Conservation (phyloP, 495 filamentous ascomycete genomes). For the Penicillium pancosmium region DNA sequence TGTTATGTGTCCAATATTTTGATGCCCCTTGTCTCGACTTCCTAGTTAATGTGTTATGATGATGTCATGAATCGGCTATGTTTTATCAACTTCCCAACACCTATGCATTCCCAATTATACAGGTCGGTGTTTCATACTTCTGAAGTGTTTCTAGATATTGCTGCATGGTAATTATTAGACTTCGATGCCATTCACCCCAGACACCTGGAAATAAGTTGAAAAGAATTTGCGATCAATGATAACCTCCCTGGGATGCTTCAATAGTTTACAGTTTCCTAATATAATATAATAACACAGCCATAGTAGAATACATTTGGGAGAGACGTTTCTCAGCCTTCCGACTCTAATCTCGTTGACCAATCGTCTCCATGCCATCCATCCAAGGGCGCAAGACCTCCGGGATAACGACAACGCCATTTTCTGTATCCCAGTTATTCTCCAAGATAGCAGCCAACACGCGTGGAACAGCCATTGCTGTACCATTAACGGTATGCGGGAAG, state of each 20-base stretch:
- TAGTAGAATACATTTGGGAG: not conserved
- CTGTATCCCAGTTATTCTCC: constrained; percentile 87
- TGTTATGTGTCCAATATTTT: constrained; percentile 21
- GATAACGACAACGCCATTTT: constrained; percentile 62
- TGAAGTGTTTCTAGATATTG: too few species aligned
- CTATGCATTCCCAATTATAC: not conserved
- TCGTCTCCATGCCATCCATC: constrained; percentile 77
- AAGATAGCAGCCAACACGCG: constrained; percentile 87
- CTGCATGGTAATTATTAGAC: too few species aligned
- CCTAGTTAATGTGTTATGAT: constrained; percentile 28
- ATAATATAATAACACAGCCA: not conserved
- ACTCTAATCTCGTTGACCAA: constrained; percentile 36
- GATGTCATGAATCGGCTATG: constrained; percentile 13
- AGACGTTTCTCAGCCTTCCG: not conserved
- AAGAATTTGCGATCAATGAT: not conserved
- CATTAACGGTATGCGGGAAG: constrained; percentile 88
- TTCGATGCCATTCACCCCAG: too few species aligned
- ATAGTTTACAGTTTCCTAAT: not conserved
- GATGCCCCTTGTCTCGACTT: constrained; percentile 5
- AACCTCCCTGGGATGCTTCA: not conserved
- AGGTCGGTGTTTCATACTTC: too few species aligned
- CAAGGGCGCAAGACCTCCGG: constrained; percentile 76
- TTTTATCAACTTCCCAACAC: not conserved
- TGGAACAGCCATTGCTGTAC: constrained; percentile 90
- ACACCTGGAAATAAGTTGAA: not conserved